Percentiles rank a stretch among this genome's conserved stretches.
Conservation (phyloP, 1,139 yeast genomes). For the Candida gigantensis region DNA sequence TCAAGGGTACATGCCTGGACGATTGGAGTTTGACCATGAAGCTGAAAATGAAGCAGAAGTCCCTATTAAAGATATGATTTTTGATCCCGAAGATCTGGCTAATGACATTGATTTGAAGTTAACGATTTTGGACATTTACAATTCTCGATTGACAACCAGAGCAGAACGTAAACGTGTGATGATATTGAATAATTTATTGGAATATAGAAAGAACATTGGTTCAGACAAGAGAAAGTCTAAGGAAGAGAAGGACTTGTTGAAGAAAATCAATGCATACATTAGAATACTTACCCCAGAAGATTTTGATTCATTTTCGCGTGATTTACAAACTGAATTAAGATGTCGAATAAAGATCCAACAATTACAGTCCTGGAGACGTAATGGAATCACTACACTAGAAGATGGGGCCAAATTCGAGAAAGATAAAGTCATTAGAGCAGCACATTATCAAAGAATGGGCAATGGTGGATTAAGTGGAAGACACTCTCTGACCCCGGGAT, state of each 20-base stretch:
- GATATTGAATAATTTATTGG: conserved; percentile 74
- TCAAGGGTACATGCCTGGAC: conserved; percentile 98
- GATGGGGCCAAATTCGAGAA: conserved; percentile 85
- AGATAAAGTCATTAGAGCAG: conserved; percentile 68
- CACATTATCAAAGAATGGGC: conserved; percentile 64
- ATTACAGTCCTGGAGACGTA: conserved; percentile 88
- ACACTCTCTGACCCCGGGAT: conserved; percentile 19
- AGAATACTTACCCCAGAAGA: conserved; percentile 79
- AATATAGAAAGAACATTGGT: conserved; percentile 77
- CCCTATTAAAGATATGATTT: conserved; percentile 90
- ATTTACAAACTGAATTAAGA: conserved; percentile 73
- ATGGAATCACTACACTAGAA: conserved; percentile 83
- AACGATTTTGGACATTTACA: conserved; percentile 84
- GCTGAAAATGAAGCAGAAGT: conserved; percentile 96
- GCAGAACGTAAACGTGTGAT: conserved; percentile 89
- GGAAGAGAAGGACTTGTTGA: conserved; percentile 83
- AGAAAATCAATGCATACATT: conserved; percentile 76
- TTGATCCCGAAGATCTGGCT: conserved; percentile 88
- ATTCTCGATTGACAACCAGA: conserved; percentile 83
- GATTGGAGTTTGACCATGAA: conserved; percentile 93
- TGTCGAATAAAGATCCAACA: conserved; percentile 83
- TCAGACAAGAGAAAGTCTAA: conserved; percentile 78
- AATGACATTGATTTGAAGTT: conserved; percentile 88
- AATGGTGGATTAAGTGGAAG: conserved; percentile 37
- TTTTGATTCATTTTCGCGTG: conserved; percentile 70